Evolutionary conservation across 192 early-diverging fungal genomes (phyloP).

Genomic region (Piromyces finnis): DNA sequence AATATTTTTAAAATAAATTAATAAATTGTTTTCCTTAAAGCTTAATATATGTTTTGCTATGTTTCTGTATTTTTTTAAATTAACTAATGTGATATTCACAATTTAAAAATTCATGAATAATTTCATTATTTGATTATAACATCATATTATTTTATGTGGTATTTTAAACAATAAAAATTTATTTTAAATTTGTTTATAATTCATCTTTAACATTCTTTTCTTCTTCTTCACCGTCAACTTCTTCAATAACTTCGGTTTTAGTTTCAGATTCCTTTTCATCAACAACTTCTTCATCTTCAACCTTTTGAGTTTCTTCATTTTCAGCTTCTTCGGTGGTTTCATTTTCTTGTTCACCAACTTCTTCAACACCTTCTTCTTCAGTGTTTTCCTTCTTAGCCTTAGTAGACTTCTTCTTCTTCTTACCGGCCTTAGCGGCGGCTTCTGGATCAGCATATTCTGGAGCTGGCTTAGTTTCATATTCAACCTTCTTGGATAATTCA

Average conservation of each 20-base stretch:
- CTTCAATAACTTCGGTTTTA: background rate
- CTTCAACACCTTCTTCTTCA: background rate
- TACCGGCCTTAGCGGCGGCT: background rate
- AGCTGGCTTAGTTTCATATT: conserved; percentile 5
- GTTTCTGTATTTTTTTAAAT: no score
- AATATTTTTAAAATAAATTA: no score
- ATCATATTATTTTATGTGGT: no score
- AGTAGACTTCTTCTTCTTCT: background rate
- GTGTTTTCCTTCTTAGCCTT: background rate
- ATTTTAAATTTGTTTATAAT: background rate
- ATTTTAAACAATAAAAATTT: no score
- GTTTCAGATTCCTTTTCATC: background rate
- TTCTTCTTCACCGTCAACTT: background rate
- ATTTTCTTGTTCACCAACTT: background rate
- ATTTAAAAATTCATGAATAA: no score
- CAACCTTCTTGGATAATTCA: conserved; percentile 5
- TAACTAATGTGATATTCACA: no score
- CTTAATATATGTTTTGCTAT: no score
- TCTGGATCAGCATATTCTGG: background rate
- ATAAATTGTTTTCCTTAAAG: no score
- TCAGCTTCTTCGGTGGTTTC: background rate
- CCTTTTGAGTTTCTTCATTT: background rate
- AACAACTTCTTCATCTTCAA: background rate
- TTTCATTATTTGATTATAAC: no score
- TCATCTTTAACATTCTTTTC: conserved; percentile 2